A percentile compares a stretch with the other conserved stretches of the same genome.
phyloP scores from a whole-genome alignment of 1,284 basidiomycete species.

The Marasmius tenuissimus region DNA sequence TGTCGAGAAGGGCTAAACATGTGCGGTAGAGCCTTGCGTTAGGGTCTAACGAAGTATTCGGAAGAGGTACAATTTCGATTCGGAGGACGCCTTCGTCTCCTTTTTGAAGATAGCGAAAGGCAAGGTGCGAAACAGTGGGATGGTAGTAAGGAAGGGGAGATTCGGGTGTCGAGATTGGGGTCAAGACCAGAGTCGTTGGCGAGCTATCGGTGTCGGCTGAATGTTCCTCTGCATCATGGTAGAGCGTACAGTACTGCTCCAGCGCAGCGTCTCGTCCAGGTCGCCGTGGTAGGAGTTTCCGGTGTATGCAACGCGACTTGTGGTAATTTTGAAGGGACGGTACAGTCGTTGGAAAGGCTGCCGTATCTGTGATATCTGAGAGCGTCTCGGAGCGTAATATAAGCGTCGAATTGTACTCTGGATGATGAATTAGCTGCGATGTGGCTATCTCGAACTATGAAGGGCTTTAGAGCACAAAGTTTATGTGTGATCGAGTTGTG shows the following conservation, averaged over 20 bases:
- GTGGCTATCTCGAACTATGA: slow-evolving; percentile 64
- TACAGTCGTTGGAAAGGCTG: slow-evolving; percentile 26
- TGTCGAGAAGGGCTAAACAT: slow-evolving; percentile 77
- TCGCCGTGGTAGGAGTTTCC: slow-evolving; percentile 69
- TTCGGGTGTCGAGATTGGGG: slow-evolving; percentile 51
- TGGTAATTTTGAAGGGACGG: slow-evolving; percentile 42
- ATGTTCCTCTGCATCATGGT: slow-evolving; percentile 28
- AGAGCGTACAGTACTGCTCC: slow-evolving; percentile 78
- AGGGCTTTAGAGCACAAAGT: background rate
- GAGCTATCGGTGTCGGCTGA: slow-evolving; percentile 26
- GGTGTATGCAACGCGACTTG: slow-evolving; percentile 49
- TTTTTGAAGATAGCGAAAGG: slow-evolving; percentile 59
- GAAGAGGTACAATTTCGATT: slow-evolving; percentile 59
- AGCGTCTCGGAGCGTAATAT: slow-evolving; percentile 76
- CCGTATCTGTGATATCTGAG: slow-evolving; percentile 36
- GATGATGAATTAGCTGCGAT: slow-evolving; percentile 70
- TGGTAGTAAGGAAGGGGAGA: slow-evolving; percentile 75
- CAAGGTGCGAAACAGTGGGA: slow-evolving; percentile 69
- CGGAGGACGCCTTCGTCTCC: slow-evolving; percentile 24
- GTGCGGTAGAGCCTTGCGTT: slow-evolving; percentile 78
- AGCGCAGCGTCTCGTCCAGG: slow-evolving; percentile 66
- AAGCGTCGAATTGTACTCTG: slow-evolving; percentile 82
- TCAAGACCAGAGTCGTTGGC: slow-evolving; percentile 51
- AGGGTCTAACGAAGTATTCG: slow-evolving; percentile 47
- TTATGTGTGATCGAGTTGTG: background rate